Evolutionary conservation across 305 asterid genomes (phyloP).

Genomic region (Euphrasia arctica): DNA sequence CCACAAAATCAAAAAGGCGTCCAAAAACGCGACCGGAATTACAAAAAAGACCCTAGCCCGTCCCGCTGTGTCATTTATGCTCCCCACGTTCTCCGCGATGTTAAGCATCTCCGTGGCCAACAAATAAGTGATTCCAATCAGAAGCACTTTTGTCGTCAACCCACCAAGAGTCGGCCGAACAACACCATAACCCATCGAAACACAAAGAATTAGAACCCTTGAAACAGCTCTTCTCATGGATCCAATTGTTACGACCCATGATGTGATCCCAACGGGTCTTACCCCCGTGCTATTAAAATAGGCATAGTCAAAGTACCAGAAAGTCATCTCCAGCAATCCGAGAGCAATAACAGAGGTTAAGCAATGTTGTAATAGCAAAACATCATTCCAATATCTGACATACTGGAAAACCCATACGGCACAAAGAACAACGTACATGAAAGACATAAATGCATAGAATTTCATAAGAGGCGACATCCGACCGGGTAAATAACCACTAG

Average conservation of each 20-base stretch:
- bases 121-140: constrained; percentile 76
- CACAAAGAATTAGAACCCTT: constrained; percentile 83
- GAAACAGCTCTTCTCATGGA: constrained; percentile 76
- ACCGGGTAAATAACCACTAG: constrained; percentile 93
- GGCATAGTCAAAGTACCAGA: constrained; percentile 93
- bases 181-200: constrained; percentile 97
- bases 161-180: constrained; percentile 99
- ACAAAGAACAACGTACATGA: constrained; percentile 64
- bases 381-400: constrained; percentile 72
- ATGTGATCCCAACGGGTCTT: constrained; percentile 87
- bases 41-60: constrained; percentile 76
- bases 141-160: constrained; percentile 83
- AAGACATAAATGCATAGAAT: constrained; percentile 70
- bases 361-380: constrained; percentile 87
- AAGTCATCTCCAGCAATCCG: constrained; percentile 86
- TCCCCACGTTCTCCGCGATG: constrained; percentile 86
- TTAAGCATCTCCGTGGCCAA: constrained; percentile 83
- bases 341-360: constrained; percentile 82
- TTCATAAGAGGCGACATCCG: constrained; percentile 93
- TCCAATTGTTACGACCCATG: constrained; percentile 92
- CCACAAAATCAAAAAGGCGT: constrained; percentile 93
- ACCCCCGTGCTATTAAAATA: constrained; percentile 79
- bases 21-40: constrained; percentile 86
- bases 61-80: constrained; percentile 92
- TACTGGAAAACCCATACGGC: constrained; percentile 85